These are phyloP conservation scores for Zygosaccharomyces kombuchaensis DNA, from an alignment of 805 yeast species.

Conservation along the genomic window DNA sequence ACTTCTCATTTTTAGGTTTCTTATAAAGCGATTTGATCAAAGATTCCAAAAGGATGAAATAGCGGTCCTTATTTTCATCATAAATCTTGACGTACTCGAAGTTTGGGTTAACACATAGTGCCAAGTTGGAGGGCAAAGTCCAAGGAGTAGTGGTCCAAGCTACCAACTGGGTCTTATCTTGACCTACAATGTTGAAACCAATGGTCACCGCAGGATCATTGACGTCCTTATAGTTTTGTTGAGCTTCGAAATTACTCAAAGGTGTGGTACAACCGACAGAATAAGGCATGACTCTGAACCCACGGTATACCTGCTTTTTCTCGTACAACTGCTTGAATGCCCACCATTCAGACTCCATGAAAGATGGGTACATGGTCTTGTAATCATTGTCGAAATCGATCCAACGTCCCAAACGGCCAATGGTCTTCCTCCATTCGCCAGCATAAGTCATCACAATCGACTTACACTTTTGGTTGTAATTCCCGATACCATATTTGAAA, in stretches of 20 bases:
- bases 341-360: conserved; percentile 99
- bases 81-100: conserved; percentile 88
- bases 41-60: conserved; percentile 80
- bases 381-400: conserved; percentile 98
- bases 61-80: conserved; percentile 79
- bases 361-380: conserved; percentile 90
- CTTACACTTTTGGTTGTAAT: conserved; percentile 92
- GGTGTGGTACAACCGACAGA: conserved; percentile 98
- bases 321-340: conserved; percentile 84
- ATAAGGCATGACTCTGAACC: conserved; percentile 97
- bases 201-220: conserved; percentile 94
- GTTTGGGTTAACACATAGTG: conserved; percentile 85
- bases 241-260: conserved; percentile 95
- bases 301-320: conserved; percentile 88
- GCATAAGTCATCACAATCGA: conserved; percentile 97
- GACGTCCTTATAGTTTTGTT: conserved; percentile 95
- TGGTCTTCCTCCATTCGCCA: conserved; percentile 87
- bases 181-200: conserved; percentile 76
- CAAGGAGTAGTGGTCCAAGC: conserved; percentile 99
- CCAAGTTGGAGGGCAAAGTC: conserved; percentile 95
- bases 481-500: conserved; percentile 86
- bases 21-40: conserved; percentile 82
- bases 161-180: conserved; percentile 76
- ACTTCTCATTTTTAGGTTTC: conserved; percentile 89
- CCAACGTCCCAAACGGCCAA: conserved; percentile 97